Base-by-base conservation (phyloP, 2,329 filamentous ascomycete species). In the Sclerotinia nivalis region DNA sequence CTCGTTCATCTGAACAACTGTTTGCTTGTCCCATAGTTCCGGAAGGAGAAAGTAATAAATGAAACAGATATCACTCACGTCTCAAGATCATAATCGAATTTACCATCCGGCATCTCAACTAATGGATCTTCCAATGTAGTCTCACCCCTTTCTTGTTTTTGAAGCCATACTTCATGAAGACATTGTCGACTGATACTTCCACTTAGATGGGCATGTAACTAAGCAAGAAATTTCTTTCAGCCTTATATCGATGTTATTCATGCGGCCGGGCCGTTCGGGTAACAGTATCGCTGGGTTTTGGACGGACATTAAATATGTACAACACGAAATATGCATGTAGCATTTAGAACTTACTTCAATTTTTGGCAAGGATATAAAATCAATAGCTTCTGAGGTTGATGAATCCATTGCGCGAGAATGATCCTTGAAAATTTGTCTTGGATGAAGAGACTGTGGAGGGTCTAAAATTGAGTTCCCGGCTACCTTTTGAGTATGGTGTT, bases 131-230 rank as follows among this genome's bases (percentile, higher is more conserved):
- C 83, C 1, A 94, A 81, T 13, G 83, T 78, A 3, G 88, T 85
- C 31, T 83, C 77, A 10, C 84, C 80, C 28, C 77, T 75, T 4
- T 81, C 80, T 70, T 85, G 87, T 77, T 89, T 91, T 68, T 79
- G 79, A 61, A 81, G 75, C 91, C 92, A 96, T 77, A 95, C 88
- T 50, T 92, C 86, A 77, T 93, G 91, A 2, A 96, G 86, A 71
- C 87, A 89, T 75, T 87, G 81, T 45, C 90, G 87, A 77, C 87
- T 90, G 78, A 96, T 92, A 79, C 90, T 93, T 67, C 92, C 92
- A 54, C 88, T 92, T 58, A 96, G 84, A 80, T 96, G 92, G 72
- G 92, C 92, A 76, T 96, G 92, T 67, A 95, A 86, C 89, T 93
- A 73, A 61, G 60, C 15, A 49, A 40, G 55, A 58, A 62, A 28